A percentile compares a stretch with the other conserved stretches of the same genome.
These are phyloP conservation scores for Mortierella sp. DNA, from an alignment of 371 early-diverging fungal species.

Conservation along the genomic window DNA sequence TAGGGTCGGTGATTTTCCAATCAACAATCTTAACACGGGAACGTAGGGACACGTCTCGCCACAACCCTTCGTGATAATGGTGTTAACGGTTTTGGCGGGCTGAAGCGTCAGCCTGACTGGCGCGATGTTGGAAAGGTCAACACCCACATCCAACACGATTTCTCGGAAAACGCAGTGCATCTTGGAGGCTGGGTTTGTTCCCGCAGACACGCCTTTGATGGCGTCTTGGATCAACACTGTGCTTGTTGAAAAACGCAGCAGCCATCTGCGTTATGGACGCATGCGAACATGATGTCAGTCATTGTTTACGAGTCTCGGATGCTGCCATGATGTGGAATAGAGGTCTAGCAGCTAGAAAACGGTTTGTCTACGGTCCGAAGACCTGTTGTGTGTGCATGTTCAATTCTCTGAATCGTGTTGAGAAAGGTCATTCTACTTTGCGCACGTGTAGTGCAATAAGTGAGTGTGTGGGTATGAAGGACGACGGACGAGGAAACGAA, in stretches of 20 bases:
- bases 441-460: too few species aligned
- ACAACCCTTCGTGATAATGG: slow-evolving; percentile 63
- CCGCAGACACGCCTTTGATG: slow-evolving; percentile 44
- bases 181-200: slow-evolving; percentile 50
- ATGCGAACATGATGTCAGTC: slow-evolving; percentile 48
- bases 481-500: too few species aligned
- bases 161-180: slow-evolving; percentile 36
- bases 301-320: neutral
- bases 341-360: neutral
- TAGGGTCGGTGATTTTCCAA: slow-evolving; percentile 51
- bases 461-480: too few species aligned
- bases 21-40: slow-evolving; percentile 54
- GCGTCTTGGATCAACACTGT: slow-evolving; percentile 12
- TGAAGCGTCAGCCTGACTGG: slow-evolving; percentile 51
- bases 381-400: neutral
- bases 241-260: slow-evolving; percentile 50
- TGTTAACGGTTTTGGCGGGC: slow-evolving; percentile 35
- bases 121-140: slow-evolving; percentile 39
- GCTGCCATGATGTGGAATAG: neutral
- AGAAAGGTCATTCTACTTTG: too few species aligned
- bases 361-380: neutral
- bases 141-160: slow-evolving; percentile 36
- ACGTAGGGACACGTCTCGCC: slow-evolving; percentile 57
- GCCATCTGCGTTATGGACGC: slow-evolving; percentile 58
- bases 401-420: too few species aligned